Percentiles rank a stretch among this genome's conserved stretches.
Evolutionary conservation across 805 yeast genomes (phyloP).

Genomic region (Allodekkera sacchari): DNA sequence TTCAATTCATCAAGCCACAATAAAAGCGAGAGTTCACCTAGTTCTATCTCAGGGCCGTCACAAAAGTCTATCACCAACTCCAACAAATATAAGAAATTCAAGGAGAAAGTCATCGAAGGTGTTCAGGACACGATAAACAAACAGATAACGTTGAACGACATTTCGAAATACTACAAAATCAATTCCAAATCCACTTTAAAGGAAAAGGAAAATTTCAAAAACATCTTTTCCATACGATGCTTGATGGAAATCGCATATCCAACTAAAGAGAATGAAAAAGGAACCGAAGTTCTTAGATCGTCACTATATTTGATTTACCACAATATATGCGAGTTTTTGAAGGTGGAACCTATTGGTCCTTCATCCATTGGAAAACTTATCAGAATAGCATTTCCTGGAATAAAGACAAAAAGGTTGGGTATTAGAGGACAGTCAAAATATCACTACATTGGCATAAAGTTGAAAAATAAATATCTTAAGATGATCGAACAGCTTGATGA

Average conservation of each 20-base stretch:
- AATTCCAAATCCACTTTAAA: conserved; percentile 10
- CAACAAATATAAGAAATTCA: conserved; percentile 12
- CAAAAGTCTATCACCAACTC: conserved; percentile 9
- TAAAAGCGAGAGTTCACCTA: too few species aligned
- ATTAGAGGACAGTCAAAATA: conserved; percentile 73
- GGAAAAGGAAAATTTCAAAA: conserved; percentile 15
- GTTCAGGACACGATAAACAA: conserved; percentile 12
- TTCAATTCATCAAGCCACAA: too few species aligned
- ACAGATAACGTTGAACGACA: conserved; percentile 8
- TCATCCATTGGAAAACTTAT: conserved; percentile 70
- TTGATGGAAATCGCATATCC: conserved; percentile 16
- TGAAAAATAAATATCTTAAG: conserved; percentile 7
- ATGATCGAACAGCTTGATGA: conserved; percentile 9
- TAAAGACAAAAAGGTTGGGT: conserved; percentile 70
- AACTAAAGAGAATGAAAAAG: conserved; percentile 7
- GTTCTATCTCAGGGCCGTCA: too few species aligned
- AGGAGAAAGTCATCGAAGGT: conserved; percentile 9
- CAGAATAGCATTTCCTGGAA: conserved; percentile 52
- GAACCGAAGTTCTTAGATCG: conserved; percentile 12
- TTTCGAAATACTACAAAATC: conserved; percentile 11
- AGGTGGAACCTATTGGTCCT: conserved; percentile 50
- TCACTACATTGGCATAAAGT: conserved; percentile 66
- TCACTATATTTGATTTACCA: conserved; percentile 17
- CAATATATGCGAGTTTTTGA: conserved; percentile 13
- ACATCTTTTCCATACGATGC: conserved; percentile 18